Conservation (phyloP, 257 asterid genomes). For the Solanum pennellii region DNA sequence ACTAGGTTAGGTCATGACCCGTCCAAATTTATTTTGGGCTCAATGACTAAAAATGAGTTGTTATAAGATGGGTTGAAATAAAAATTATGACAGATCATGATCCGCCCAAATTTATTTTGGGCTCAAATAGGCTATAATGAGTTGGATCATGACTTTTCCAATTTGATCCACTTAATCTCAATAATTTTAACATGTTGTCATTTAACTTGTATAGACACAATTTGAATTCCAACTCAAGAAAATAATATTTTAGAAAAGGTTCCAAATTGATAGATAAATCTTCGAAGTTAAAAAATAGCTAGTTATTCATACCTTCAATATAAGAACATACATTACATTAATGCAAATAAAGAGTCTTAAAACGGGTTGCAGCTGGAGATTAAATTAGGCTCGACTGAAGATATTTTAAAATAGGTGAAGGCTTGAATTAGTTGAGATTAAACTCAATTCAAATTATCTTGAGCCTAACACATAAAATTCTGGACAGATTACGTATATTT, state of each 20-base stretch:
- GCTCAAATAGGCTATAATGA: too few species aligned
- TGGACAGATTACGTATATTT: too few species aligned
- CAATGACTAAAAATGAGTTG: background rate
- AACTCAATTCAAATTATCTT: too few species aligned
- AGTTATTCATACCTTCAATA: too few species aligned
- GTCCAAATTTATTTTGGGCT: background rate
- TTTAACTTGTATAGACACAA: background rate
- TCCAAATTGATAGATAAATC: background rate
- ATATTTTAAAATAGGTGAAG: too few species aligned
- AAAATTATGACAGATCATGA: too few species aligned
- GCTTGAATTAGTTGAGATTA: background rate
- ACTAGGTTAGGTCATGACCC: background rate
- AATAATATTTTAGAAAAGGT: too few species aligned
- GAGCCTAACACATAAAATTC: background rate
- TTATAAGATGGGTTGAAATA: background rate
- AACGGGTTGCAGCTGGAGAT: too few species aligned
- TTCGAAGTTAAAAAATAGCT: background rate
- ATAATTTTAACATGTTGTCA: too few species aligned
- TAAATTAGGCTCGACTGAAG: background rate
- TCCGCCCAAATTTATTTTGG: too few species aligned
- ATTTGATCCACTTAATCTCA: too few species aligned
- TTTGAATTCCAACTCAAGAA: background rate
- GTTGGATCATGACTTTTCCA: too few species aligned
- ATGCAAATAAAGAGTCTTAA: background rate
- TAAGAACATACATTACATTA: background rate